Conservation (phyloP, 768 basidiomycete species). For the Russula abietina region DNA sequence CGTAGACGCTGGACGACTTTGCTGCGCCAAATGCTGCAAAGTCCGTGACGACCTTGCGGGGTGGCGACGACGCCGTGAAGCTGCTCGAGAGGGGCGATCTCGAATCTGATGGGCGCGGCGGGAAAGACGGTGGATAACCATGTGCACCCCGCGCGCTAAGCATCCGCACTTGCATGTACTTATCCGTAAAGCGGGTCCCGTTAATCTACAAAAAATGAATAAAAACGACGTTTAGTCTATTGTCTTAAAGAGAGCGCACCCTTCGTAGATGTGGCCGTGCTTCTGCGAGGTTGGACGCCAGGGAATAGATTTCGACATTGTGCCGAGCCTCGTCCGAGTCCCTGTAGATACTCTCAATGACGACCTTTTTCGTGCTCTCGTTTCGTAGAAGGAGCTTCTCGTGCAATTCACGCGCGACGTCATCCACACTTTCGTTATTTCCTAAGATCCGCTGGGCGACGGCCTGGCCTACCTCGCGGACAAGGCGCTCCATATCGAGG, state of each 20-base stretch:
- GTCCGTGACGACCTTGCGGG: conserved; percentile 80
- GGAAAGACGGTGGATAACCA: conserved; percentile 46
- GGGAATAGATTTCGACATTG: conserved; percentile 82
- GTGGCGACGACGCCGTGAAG: conserved; percentile 30
- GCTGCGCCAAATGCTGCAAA: conserved; percentile 83
- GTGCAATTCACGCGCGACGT: conserved; percentile 91
- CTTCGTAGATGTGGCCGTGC: conserved; percentile 75
- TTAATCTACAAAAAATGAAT: conserved; percentile 54
- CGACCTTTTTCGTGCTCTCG: conserved; percentile 94
- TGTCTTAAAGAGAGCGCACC: conserved; percentile 40
- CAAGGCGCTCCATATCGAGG: conserved; percentile 95
- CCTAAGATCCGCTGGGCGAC: conserved; percentile 89
- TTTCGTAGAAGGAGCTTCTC: conserved; percentile 86
- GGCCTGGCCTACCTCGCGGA: conserved; percentile 89
- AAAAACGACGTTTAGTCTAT: neutral
- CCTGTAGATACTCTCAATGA: conserved; percentile 94
- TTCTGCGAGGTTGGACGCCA: conserved; percentile 60
- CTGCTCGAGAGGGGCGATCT: conserved; percentile 38
- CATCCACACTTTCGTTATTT: conserved; percentile 93
- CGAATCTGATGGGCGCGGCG: conserved; percentile 36
- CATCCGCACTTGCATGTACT: conserved; percentile 77
- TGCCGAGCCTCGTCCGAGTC: conserved; percentile 84
- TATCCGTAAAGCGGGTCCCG: conserved; percentile 95
- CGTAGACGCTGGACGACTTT: conserved; percentile 70
- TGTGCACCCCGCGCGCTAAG: conserved; percentile 46